A percentile compares a stretch with the other conserved stretches of the same genome.
Conservation (phyloP, 495 filamentous ascomycete genomes). For the Podospora appendiculata region DNA sequence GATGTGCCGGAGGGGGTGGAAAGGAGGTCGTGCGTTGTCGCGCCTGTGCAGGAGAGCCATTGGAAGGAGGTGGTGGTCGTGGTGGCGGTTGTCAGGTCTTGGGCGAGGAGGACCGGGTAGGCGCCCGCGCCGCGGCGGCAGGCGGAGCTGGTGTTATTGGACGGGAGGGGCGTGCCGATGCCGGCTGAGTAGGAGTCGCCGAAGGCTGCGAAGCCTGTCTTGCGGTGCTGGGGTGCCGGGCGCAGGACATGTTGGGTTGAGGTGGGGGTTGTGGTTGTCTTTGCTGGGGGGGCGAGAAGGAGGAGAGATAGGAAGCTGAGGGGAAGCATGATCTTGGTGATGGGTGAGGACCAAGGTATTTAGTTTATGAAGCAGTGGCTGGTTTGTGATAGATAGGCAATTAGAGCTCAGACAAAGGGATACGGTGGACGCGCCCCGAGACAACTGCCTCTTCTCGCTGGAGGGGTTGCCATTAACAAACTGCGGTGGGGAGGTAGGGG, state of each 20-base stretch:
- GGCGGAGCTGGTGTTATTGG: constrained; percentile 22
- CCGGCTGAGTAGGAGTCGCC: constrained; percentile 45
- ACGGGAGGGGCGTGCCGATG: constrained; percentile 30
- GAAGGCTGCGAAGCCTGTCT: constrained; percentile 31
- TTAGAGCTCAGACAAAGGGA: no score
- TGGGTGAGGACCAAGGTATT: no score
- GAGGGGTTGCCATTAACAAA: no score
- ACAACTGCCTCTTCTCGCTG: no score
- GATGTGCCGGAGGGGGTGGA: constrained; percentile 9
- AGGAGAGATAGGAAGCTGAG: no score
- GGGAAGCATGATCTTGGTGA: no score
- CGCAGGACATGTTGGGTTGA: background rate
- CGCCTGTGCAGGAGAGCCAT: constrained; percentile 35
- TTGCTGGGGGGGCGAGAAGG: background rate
- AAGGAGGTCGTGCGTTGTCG: constrained; percentile 26
- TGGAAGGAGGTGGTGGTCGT: constrained; percentile 14
- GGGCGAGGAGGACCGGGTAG: constrained; percentile 28
- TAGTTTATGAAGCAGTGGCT: no score
- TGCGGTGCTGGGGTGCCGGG: background rate
- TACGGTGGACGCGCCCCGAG: no score
- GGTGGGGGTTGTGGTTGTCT: background rate
- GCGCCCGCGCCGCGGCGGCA: constrained; percentile 32
- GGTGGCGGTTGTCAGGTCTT: constrained; percentile 14
- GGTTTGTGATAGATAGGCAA: no score
- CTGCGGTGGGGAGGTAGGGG: no score